These are phyloP conservation scores for Leptodontidium sp. DNA, from an alignment of 2,329 filamentous ascomycete species.

Conservation along the genomic window DNA sequence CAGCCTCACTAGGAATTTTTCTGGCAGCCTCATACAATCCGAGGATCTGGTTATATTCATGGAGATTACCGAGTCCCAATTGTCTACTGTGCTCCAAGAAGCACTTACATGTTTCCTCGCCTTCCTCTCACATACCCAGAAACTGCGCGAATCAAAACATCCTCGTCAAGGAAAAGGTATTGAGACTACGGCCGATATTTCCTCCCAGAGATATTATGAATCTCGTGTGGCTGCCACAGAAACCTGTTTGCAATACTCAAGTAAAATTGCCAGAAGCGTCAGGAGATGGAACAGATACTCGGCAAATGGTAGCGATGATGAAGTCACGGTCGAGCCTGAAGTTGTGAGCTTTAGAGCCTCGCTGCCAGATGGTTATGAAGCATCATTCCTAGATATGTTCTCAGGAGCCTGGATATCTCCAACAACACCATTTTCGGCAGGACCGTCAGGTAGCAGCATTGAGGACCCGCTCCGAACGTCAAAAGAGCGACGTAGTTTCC, in stretches of 20 bases:
- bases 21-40: no score
- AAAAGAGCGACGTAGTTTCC: not conserved
- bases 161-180: slow-evolving; percentile 31
- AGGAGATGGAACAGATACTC: slow-evolving; percentile 26
- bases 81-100: slow-evolving; percentile 31
- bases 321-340: slow-evolving; percentile 14
- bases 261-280: slow-evolving; percentile 27
- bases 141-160: slow-evolving; percentile 21
- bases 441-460: slow-evolving; percentile 17
- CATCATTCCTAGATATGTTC: slow-evolving; percentile 29
- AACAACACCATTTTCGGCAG: slow-evolving; percentile 24
- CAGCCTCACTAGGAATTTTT: not conserved
- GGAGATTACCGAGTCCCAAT: slow-evolving; percentile 25
- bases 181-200: slow-evolving; percentile 28
- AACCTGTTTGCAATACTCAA: slow-evolving; percentile 30
- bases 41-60: slow-evolving; percentile 20
- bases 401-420: slow-evolving; percentile 31
- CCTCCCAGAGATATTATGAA: slow-evolving; percentile 17
- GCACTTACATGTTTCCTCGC: slow-evolving; percentile 30
- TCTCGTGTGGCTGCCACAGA: slow-evolving; percentile 25
- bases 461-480: not conserved
- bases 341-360: slow-evolving; percentile 21
- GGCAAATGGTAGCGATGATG: slow-evolving; percentile 19
- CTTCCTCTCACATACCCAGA: slow-evolving; percentile 26
- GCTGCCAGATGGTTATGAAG: slow-evolving; percentile 21